These are phyloP conservation scores for Murraya paniculata DNA, from an alignment of 345 rosid genomes.

Conservation along the genomic window DNA sequence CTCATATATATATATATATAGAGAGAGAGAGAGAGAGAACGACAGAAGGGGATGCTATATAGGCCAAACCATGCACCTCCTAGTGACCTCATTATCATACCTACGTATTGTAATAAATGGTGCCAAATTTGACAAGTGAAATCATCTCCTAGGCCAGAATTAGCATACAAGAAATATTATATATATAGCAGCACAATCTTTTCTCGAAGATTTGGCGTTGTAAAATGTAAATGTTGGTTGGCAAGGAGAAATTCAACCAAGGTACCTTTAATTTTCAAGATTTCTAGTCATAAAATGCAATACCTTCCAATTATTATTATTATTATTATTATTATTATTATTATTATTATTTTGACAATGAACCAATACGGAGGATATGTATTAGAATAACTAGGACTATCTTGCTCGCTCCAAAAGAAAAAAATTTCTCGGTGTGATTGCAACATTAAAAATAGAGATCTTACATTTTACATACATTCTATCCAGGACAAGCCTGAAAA, in stretches of 20 bases:
- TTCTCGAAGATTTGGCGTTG: background rate
- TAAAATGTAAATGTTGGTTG: background rate
- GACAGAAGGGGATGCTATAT: constrained; percentile 8
- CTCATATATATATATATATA: background rate
- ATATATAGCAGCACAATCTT: background rate
- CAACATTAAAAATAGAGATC: background rate
- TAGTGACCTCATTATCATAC: constrained; percentile 2
- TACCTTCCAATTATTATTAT: too few relatives aligned
- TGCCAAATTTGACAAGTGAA: background rate
- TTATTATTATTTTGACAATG: too few relatives aligned
- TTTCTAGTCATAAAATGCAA: too few relatives aligned
- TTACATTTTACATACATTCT: too few relatives aligned
- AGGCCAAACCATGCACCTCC: constrained; percentile 36
- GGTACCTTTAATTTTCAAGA: too few relatives aligned
- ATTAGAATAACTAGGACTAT: too few relatives aligned
- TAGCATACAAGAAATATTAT: background rate
- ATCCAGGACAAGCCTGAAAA: too few relatives aligned
- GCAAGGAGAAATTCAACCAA: background rate
- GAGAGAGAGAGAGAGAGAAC: background rate
- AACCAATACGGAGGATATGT: too few relatives aligned
- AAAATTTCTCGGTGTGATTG: background rate
- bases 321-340: too few relatives aligned
- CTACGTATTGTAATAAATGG: background rate
- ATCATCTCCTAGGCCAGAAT: background rate
- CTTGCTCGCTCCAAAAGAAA: background rate